Evolutionary conservation across 2,329 filamentous ascomycete species (phyloP), one percentile per base, ranked within the genome.

Genomic region (Ceratocystis diversiconidia): DNA sequence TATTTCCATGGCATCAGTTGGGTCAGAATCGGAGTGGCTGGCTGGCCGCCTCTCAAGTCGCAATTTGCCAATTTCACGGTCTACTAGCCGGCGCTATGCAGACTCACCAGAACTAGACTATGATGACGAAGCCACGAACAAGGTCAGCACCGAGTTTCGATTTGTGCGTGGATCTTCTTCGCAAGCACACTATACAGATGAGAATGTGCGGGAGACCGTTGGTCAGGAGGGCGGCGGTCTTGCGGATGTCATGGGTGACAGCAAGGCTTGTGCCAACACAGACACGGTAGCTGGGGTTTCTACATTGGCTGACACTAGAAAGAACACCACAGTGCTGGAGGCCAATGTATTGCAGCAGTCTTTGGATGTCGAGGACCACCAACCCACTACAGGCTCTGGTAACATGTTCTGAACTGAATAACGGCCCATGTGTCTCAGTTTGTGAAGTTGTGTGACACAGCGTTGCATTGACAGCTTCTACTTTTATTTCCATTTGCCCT

Each of bases 21-120:
- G 96, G 72, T 96, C 92, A 0, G 94, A 99, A 76, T 94, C 84
- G 3, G 96, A 92, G 0, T 99, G 94, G 94, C 85, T 99, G 57
- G 94, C 91, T 2, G 91, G 92, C 17, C 85, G 86, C 66, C 74
- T 63, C 19, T 63, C 50, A 25, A 52, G 25, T 44, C 32, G 52
- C 22, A 59, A 63, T 10, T 12, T 28, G 55, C 41, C 60, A 10
- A 61, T 79, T 17, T 67, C 63, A 36, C 63, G 50, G 32, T 36
- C 46, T 2, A 74, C 70, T 0, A 69, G 68, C 19, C 72, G 71
- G 43, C 70, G 73, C 79, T 81, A 68, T 74, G 79, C 70, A 15
- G 75, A 74, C 64, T 77, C 78, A n/a, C 55, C 28, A 3, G 86
- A 87, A 64, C 88, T 92, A 68, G 86, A 89, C 62, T 78, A 48